These are phyloP conservation scores for Jamesozyma lodderae DNA, from an alignment of 805 yeast genomes.

Conservation along the genomic window DNA sequence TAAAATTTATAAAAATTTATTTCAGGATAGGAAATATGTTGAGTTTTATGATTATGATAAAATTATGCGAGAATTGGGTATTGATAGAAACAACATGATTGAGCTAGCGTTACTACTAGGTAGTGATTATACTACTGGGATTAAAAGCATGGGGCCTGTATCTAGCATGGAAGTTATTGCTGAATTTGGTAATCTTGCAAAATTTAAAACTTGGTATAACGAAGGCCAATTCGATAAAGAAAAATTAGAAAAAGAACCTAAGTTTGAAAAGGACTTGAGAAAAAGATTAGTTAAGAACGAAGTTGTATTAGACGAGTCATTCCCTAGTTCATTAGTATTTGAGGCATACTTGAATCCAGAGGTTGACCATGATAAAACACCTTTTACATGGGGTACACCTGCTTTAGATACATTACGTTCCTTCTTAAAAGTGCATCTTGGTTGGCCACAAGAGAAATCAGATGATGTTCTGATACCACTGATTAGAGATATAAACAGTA, in stretches of 20 bases:
- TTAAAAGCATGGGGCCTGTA: constrained; percentile 91
- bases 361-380: constrained; percentile 71
- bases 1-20: constrained; percentile 80
- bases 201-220: constrained; percentile 35
- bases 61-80: constrained; percentile 54
- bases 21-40: constrained; percentile 84
- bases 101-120: constrained; percentile 81
- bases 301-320: constrained; percentile 48
- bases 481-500: constrained; percentile 65
- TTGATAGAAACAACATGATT: constrained; percentile 55
- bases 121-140: constrained; percentile 90
- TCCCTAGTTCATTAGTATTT: constrained; percentile 61
- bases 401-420: constrained; percentile 70
- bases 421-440: constrained; percentile 58
- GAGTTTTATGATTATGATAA: constrained; percentile 65
- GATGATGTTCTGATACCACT: constrained; percentile 84
- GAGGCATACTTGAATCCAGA: constrained; percentile 75
- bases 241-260: constrained; percentile 34
- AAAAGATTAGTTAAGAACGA: constrained; percentile 45
- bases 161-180: constrained; percentile 83
- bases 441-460: constrained; percentile 69
- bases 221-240: constrained; percentile 35
- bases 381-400: constrained; percentile 85
- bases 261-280: constrained; percentile 50
- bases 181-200: constrained; percentile 50